Conservation (phyloP, 1,284 basidiomycete species). For the Boletus nobilissimus region DNA sequence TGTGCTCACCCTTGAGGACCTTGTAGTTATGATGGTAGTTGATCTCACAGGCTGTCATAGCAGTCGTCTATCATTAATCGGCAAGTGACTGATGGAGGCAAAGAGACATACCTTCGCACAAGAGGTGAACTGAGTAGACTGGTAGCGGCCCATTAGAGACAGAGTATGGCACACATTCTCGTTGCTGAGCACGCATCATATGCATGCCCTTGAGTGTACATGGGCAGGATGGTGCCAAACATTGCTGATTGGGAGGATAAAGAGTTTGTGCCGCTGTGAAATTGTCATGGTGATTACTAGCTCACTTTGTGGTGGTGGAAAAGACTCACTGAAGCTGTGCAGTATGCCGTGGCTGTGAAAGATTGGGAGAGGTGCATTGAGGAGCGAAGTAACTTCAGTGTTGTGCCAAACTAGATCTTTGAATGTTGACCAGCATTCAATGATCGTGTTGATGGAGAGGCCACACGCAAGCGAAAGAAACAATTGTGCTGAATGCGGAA, state of each 20-base stretch:
- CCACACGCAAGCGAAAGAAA: slow-evolving; percentile 1
- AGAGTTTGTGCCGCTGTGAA: background rate
- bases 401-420: background rate
- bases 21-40: slow-evolving; percentile 25
- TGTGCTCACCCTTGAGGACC: slow-evolving; percentile 17
- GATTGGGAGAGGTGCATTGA: background rate
- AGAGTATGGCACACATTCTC: slow-evolving; percentile 2
- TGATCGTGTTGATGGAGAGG: background rate
- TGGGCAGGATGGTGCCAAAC: background rate
- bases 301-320: background rate
- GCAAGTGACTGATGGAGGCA: background rate
- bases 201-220: background rate
- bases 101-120: slow-evolving; percentile 2
- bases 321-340: background rate
- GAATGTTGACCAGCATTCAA: background rate
- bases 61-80: no score
- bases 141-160: background rate
- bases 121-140: slow-evolving; percentile 10
- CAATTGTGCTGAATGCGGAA: background rate
- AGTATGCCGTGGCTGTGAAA: background rate
- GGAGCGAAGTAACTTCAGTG: background rate
- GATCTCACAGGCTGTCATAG: slow-evolving; percentile 2
- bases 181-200: background rate
- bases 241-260: background rate
- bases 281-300: background rate